Conservation (phyloP, 441 rosid genomes). For the Daphne laureola region DNA sequence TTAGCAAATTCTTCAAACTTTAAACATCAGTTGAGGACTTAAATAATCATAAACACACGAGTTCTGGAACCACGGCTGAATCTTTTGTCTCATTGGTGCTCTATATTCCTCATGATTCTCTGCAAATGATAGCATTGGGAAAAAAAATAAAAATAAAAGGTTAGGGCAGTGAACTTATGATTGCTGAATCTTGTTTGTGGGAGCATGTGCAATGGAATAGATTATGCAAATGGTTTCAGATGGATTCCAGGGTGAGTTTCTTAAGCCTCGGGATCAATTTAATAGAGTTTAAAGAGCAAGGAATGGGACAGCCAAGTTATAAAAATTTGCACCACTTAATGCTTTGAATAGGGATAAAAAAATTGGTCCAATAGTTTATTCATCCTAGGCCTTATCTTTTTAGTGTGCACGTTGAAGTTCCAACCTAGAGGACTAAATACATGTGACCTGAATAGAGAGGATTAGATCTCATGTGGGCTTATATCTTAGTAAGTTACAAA, state of each 20-base stretch:
- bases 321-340: constrained; percentile 11
- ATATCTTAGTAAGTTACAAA: constrained; percentile 18
- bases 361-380: constrained; percentile 13
- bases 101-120: constrained; percentile 66
- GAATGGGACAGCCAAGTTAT: constrained; percentile 16
- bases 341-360: constrained; percentile 12
- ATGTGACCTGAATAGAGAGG: constrained; percentile 33
- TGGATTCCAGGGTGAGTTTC: constrained; percentile 19
- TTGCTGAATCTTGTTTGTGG: too few species aligned
- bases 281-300: neutral
- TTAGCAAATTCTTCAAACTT: too few species aligned
- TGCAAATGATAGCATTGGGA: constrained; percentile 3
- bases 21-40: too few species aligned
- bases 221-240: constrained; percentile 5
- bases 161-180: neutral
- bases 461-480: constrained; percentile 53
- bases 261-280: constrained; percentile 11
- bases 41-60: neutral
- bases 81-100: constrained; percentile 30
- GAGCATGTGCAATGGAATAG: constrained; percentile 5
- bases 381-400: neutral
- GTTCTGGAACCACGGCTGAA: constrained; percentile 5
- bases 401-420: constrained; percentile 7
- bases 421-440: constrained; percentile 29
- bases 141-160: neutral